Base-by-base conservation (phyloP, 2,329 filamentous ascomycete species). In the Elsinoe australis region DNA sequence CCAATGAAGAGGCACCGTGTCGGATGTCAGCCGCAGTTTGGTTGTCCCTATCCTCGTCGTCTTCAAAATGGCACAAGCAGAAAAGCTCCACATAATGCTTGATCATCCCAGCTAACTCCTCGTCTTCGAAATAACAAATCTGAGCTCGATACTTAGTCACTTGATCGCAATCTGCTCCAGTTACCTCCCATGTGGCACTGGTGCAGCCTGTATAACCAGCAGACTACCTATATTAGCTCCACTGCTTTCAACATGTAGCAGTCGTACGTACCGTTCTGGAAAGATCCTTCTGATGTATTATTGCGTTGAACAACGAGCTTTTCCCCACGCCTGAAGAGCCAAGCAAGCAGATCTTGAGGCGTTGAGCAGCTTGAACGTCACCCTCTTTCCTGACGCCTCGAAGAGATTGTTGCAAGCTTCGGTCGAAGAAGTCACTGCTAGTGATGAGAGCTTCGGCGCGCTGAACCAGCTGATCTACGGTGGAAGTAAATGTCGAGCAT, bases 41-140 rank as follows among this genome's bases (percentile, higher is more conserved):
- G 5, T 55, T 45, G 14, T 52, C 46, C 55, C 54, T 56, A 26
- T 53, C 49, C 1, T 49, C 5, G 12, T 55, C 48, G 2, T 15
- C 28, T 15, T 56, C 47, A 35, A 55, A 55, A 8, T 44, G 29
- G 15, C 7, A 55, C 4, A 33, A 21, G 4, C 50, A 18, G n/a
- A 47, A 59, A 15, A 54, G 35, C 1, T 31, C 3, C 1, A 57
- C 2, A 5, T 45, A 39, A 17, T 53, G 46, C 8, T 36, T 21
- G 2, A 59, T 38, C 29, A 54, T 5, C 2, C 29, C 14, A 10
- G 31, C 19, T 10, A 55, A 41, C 2, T 50, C 31, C 3, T 50
- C 34, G 2, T 49, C 35, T 6, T 52, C 41, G 31, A 52, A 51
- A 36, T 56, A 58, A 0, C 46, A 10, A 6, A 58, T 41, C n/a